Conservation (phyloP, 352 stramenopile genomes). For the Phytophthora lateralis region DNA sequence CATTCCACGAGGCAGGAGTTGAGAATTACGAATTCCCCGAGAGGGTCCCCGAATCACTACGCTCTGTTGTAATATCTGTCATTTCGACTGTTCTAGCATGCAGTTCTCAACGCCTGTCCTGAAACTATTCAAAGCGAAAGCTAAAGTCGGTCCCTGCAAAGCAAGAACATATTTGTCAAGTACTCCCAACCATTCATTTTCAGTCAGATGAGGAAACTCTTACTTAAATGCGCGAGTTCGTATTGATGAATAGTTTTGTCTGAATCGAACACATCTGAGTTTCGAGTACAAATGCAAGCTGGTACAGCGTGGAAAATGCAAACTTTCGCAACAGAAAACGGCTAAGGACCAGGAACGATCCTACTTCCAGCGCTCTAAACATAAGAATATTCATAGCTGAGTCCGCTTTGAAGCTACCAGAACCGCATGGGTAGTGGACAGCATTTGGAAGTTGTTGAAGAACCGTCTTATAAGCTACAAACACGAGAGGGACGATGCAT, state of each 20-base stretch:
- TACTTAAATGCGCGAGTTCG: conserved; percentile 8
- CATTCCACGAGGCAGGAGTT: no score
- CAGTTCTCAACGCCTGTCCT: neutral
- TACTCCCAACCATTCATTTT: neutral
- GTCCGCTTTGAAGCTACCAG: neutral
- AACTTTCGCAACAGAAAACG: conserved; percentile 32
- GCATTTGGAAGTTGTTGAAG: conserved; percentile 37
- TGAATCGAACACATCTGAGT: conserved; percentile 19
- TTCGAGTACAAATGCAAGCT: conserved; percentile 43
- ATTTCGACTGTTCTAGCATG: no score
- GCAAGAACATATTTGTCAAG: neutral
- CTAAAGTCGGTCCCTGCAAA: conserved; percentile 5
- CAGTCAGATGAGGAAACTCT: neutral
- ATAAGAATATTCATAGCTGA: conserved; percentile 5
- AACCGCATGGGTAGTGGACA: conserved; percentile 31
- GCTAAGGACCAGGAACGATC: conserved; percentile 29
- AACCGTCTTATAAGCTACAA: conserved; percentile 33
- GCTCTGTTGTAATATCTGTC: no score
- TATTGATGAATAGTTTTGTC: conserved; percentile 2
- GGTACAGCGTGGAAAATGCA: conserved; percentile 25
- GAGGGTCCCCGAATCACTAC: no score
- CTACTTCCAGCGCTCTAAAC: conserved; percentile 34
- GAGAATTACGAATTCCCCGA: no score
- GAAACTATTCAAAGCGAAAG: conserved; percentile 6
- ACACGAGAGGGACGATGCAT: conserved; percentile 35